Conservation (phyloP, 2,329 filamentous ascomycete species). For the Pseudopyricularia cyperi region DNA sequence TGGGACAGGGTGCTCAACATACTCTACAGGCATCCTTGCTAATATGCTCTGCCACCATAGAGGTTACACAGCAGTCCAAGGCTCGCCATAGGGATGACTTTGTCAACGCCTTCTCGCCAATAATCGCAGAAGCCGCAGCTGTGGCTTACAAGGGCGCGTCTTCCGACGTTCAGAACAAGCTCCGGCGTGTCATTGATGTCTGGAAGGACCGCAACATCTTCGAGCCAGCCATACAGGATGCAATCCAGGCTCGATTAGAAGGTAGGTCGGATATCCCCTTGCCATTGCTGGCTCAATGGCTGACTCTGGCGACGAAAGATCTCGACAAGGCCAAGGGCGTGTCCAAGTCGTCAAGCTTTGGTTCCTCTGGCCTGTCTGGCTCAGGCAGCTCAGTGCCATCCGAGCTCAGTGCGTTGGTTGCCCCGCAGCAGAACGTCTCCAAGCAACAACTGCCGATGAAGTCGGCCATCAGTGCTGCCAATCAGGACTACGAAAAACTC, state of each 20-base stretch:
- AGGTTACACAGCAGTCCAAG: constrained; percentile 93
- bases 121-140: constrained; percentile 82
- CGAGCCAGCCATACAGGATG: constrained; percentile 63
- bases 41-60: constrained; percentile 28
- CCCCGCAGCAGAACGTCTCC: constrained; percentile 58
- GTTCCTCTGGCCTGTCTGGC: constrained; percentile 45
- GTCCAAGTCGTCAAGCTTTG: constrained; percentile 31
- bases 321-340: constrained; percentile 47
- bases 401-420: constrained; percentile 65
- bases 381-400: constrained; percentile 48
- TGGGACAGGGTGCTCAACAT: constrained; percentile 2
- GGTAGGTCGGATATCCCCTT: constrained; percentile 36
- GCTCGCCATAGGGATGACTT: constrained; percentile 89
- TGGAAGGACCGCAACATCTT: constrained; percentile 86
- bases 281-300: neutral
- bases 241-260: constrained; percentile 66
- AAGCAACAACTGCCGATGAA: constrained; percentile 61
- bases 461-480: constrained; percentile 55
- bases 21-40: constrained; percentile 3
- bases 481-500: constrained; percentile 73
- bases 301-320: constrained; percentile 25
- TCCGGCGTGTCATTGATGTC: constrained; percentile 83
- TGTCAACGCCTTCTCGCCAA: constrained; percentile 76
- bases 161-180: constrained; percentile 74
- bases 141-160: constrained; percentile 85